Evolutionary conservation across 2,329 filamentous ascomycete species (phyloP), one percentile per base, ranked within the genome.

Genomic region (Orbilia oligospora): DNA sequence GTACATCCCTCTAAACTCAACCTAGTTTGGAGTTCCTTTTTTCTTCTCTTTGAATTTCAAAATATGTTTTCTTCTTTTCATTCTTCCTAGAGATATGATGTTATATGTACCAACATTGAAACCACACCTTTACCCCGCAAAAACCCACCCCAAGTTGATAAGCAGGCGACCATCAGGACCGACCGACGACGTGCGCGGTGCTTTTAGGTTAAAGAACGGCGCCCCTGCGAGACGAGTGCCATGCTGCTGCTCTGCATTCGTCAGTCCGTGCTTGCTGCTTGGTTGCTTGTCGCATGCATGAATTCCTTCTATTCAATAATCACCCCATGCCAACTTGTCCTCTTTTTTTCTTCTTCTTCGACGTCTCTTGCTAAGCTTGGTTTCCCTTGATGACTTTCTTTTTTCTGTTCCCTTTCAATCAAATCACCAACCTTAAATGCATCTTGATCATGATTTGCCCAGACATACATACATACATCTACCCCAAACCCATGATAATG

Each of bases 41-140:
- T 41, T 41, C 27, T 61, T 22, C 24, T 58, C n/a, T 51, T 70
- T 70, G 8, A 12, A 14, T 63, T 49, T 51, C 61, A 6, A 12
- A 18, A 3, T 56, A 71, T 69, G 16, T 53, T 69, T 56, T 49
- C 65, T 46, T 58, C 30, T 61, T 56, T 38, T 36, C n/a, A n/a
- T 46, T 58, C 18, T 49, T 38, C 27, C 46, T 30, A 30, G 27
- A 30, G 5, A 30, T 55, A 76, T 76, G 72, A 71, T 66, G 58
- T 63, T 61, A 51, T 64, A n/a, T n/a, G n/a, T n/a, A 46, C 63
- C 30, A 36, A 46, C 71, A 49, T 51, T 63, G n/a, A 30, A 22
- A 51, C 44, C 14, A 46, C 41, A 46, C 44, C 22, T 70, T n/a
- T 76, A 76, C 72, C 72, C 72, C 72, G 72, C 72, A 76, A 76